A percentile compares a stretch with the other conserved stretches of the same genome.
phyloP scores from a whole-genome alignment of 2,329 filamentous ascomycete species.

The Polychaeton citri region DNA sequence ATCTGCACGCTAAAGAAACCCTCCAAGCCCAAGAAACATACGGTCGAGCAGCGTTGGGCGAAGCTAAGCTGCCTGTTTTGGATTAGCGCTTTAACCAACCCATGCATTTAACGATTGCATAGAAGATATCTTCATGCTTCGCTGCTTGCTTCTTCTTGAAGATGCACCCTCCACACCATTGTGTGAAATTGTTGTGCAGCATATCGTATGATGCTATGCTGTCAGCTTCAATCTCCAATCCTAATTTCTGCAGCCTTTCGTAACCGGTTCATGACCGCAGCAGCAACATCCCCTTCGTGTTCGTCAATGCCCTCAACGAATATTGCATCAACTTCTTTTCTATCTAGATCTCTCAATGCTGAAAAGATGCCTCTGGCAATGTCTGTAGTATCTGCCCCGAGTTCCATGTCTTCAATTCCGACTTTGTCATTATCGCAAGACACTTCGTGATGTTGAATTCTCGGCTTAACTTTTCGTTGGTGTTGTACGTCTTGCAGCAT shows the following conservation, averaged over 20 bases:
- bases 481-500: conserved; percentile 11
- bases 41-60: too few species aligned
- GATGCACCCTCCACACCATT: too few species aligned
- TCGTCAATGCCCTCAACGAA: conserved; percentile 73
- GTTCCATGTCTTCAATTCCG: conserved; percentile 51
- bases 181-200: too few species aligned
- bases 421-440: conserved; percentile 2
- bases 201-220: background rate
- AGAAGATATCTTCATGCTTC: too few species aligned
- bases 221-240: conserved; percentile 6
- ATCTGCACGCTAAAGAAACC: too few species aligned
- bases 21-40: too few species aligned
- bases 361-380: conserved; percentile 85
- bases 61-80: too few species aligned
- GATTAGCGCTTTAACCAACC: too few species aligned
- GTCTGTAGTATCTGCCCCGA: conserved; percentile 56
- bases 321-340: conserved; percentile 64
- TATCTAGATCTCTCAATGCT: conserved; percentile 72
- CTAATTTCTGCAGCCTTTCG: conserved; percentile 35
- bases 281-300: conserved; percentile 61
- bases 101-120: too few species aligned
- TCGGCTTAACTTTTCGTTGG: background rate
- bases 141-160: too few species aligned
- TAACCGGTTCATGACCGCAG: conserved; percentile 45
- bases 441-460: background rate